A percentile compares a stretch with the other conserved stretches of the same genome.
Evolutionary conservation across 2,329 filamentous ascomycete species (phyloP).

Genomic region (Pseudocercospora fuligena): DNA sequence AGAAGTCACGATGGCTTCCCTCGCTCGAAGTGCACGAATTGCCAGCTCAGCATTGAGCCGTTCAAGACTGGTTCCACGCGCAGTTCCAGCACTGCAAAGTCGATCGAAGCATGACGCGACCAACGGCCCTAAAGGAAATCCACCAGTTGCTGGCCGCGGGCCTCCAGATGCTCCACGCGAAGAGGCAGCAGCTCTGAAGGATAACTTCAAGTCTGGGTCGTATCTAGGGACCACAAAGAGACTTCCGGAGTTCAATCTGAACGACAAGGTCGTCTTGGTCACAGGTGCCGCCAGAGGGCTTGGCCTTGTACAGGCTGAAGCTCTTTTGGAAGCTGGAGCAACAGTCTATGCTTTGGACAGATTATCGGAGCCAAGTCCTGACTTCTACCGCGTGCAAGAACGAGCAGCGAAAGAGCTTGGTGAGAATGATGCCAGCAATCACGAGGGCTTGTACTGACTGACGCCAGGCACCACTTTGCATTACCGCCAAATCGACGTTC

Average conservation of each 20-base stretch:
- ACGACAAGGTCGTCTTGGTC: constrained; percentile 35
- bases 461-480: constrained; percentile 60
- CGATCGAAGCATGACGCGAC: constrained; percentile 36
- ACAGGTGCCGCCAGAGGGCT: constrained; percentile 65
- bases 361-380: constrained; percentile 61
- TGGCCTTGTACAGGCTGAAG: constrained; percentile 75
- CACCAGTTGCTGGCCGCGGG: constrained; percentile 35
- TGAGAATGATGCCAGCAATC: constrained; percentile 12
- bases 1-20: neutral
- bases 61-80: constrained; percentile 14
- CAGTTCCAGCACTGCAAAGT: constrained; percentile 25
- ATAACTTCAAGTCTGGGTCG: constrained; percentile 38
- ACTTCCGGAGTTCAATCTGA: constrained; percentile 76
- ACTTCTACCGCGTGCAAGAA: constrained; percentile 69
- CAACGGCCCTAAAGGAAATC: constrained; percentile 39
- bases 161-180: constrained; percentile 40
- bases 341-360: constrained; percentile 71
- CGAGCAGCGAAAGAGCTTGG: constrained; percentile 68
- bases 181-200: constrained; percentile 37
- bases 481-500: constrained; percentile 81
- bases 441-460: neutral
- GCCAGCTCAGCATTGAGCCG: constrained; percentile 12
- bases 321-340: constrained; percentile 75
- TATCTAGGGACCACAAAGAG: constrained; percentile 45
- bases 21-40: neutral